These are phyloP conservation scores for Penicillium polonicum DNA, from an alignment of 2,329 filamentous ascomycete genomes.

Conservation along the genomic window DNA sequence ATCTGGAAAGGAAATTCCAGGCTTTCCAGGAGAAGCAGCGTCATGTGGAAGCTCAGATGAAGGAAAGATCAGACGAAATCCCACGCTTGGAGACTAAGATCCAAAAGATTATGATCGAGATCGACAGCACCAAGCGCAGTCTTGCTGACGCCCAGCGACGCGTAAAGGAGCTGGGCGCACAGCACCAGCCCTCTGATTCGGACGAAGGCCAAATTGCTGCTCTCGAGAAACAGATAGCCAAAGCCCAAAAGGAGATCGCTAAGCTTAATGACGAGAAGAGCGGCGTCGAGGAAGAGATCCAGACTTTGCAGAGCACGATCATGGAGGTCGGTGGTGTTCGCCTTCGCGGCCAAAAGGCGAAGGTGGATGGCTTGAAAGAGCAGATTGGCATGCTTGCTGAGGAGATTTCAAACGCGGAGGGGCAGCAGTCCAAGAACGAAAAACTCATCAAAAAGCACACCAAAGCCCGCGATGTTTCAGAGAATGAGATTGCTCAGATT, in stretches of 20 bases:
- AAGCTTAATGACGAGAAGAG: conserved; percentile 81
- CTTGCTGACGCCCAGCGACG: conserved; percentile 79
- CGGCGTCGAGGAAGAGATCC: conserved; percentile 89
- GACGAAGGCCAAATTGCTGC: conserved; percentile 72
- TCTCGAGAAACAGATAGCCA: conserved; percentile 73
- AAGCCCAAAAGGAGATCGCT: conserved; percentile 70
- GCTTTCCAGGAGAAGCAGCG: conserved; percentile 82
- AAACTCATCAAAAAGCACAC: conserved; percentile 87
- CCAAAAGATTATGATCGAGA: conserved; percentile 84
- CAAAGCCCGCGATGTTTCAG: conserved; percentile 75
- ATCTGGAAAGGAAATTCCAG: conserved; percentile 76
- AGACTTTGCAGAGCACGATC: conserved; percentile 89
- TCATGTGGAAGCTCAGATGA: conserved; percentile 71
- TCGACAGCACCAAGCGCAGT: conserved; percentile 83
- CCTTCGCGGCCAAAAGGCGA: conserved; percentile 83
- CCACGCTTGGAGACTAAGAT: conserved; percentile 84
- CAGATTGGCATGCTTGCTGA: conserved; percentile 79
- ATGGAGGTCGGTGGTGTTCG: conserved; percentile 97
- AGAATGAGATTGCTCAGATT: conserved; percentile 73
- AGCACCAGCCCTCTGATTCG: conserved; percentile 75
- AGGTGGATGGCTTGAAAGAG: conserved; percentile 84
- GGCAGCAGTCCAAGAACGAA: conserved; percentile 86
- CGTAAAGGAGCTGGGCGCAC: conserved; percentile 77
- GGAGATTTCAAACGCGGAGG: conserved; percentile 79
- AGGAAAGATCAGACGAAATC: conserved; percentile 71